phyloP scores from a whole-genome alignment of 176 grass and related monocot genomes.

The Alloteropsis semialata region DNA sequence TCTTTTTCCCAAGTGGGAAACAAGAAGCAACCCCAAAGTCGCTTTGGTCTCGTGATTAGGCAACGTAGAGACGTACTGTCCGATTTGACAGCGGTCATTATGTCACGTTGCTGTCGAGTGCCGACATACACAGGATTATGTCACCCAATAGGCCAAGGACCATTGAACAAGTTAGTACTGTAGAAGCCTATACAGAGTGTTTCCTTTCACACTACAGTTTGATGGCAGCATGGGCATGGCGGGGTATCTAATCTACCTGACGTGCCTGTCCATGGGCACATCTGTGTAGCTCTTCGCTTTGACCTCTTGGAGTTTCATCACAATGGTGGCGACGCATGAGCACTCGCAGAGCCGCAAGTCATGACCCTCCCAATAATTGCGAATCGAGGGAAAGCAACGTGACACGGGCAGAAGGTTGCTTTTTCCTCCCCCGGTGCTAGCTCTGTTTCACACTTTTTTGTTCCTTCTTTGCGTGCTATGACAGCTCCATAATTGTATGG shows the following conservation, averaged over 20 bases:
- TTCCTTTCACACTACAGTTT: not conserved
- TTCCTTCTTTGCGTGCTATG: not conserved
- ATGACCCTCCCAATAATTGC: not conserved
- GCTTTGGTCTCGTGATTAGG: not conserved
- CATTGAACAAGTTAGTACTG: not conserved
- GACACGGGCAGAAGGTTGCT: not conserved
- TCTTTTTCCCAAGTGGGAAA: not conserved
- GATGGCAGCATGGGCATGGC: not conserved
- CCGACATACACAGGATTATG: not conserved
- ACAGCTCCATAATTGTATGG: not conserved
- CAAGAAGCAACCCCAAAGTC: not conserved
- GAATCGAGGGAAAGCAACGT: not conserved
- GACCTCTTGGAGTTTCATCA: not conserved
- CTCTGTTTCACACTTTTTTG: not conserved
- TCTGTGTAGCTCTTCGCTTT: not conserved
- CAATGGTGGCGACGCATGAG: too few species aligned
- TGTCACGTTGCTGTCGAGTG: not conserved
- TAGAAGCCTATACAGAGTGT: not conserved
- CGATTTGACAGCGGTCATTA: not conserved
- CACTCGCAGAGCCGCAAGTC: constrained; percentile 5
- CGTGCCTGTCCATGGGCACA: not conserved
- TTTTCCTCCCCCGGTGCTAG: not conserved
- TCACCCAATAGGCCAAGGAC: not conserved
- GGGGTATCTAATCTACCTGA: not conserved
- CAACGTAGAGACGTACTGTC: not conserved